Conservation (phyloP, 2,329 filamentous ascomycete species). For the Diplocarpon rosae region DNA sequence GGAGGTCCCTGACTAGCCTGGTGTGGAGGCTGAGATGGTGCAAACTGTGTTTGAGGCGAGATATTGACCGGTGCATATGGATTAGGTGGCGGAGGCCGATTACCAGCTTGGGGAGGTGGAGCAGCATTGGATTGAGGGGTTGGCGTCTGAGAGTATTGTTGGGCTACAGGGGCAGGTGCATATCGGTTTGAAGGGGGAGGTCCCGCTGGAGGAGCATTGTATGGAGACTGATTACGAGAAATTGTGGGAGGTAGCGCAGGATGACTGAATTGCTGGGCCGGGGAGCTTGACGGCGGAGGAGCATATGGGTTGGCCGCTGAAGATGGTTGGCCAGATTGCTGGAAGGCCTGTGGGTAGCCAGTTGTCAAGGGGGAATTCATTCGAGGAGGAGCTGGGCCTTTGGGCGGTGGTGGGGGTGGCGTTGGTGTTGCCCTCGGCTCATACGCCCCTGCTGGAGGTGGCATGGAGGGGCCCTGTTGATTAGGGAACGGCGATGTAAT, state of each 20-base stretch:
- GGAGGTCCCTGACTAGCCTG: conserved; percentile 27
- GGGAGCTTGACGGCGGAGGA: conserved; percentile 42
- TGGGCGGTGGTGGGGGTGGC: conserved; percentile 74
- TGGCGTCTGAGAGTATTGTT: conserved; percentile 38
- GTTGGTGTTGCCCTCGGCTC: conserved; percentile 51
- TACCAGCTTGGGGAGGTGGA: conserved; percentile 32
- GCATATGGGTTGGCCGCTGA: conserved; percentile 53
- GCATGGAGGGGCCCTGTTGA: conserved; percentile 42
- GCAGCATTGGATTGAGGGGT: conserved; percentile 28
- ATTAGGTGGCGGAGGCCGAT: conserved; percentile 36
- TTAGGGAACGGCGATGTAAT: conserved; percentile 68
- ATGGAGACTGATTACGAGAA: conserved; percentile 70
- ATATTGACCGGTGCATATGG: conserved; percentile 51
- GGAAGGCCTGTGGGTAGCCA: conserved; percentile 40
- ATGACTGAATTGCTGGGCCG: conserved; percentile 29
- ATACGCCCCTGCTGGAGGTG: conserved; percentile 50
- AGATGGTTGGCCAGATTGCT: conserved; percentile 38
- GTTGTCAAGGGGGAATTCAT: conserved; percentile 58
- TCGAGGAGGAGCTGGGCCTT: conserved; percentile 58
- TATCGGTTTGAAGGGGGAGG: conserved; percentile 66
- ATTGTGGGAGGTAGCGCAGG: conserved; percentile 43
- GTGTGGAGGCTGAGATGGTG: conserved; percentile 39
- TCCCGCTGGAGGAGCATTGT: conserved; percentile 65
- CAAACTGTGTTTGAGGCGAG: conserved; percentile 44
- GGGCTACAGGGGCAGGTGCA: conserved; percentile 52